Evolutionary conservation across 1,284 basidiomycete genomes (phyloP).

Genomic region (Stereum hirsutum): DNA sequence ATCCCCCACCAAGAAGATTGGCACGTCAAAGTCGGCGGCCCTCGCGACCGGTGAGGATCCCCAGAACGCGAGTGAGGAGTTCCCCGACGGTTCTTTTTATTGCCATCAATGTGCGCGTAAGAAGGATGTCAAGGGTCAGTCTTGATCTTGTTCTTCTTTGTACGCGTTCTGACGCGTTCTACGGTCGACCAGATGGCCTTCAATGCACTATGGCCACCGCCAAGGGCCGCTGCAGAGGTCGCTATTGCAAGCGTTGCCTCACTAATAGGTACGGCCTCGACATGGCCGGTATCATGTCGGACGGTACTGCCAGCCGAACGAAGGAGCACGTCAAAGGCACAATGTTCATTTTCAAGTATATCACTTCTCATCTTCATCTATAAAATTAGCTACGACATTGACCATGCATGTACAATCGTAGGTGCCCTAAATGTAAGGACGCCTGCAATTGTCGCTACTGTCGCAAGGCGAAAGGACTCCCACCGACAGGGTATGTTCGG

Average conservation of each 20-base stretch:
- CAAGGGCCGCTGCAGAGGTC: conserved; percentile 38
- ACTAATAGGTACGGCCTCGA: conserved; percentile 55
- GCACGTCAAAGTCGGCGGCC: too few species aligned
- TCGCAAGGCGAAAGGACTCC: conserved; percentile 50
- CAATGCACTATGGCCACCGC: conserved; percentile 38
- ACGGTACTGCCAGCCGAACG: conserved; percentile 10
- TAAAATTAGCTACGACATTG: too few species aligned
- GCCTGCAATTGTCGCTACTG: conserved; percentile 59
- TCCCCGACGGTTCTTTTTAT: conserved; percentile 31
- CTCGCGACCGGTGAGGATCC: conserved; percentile 8
- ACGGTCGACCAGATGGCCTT: conserved; percentile 25
- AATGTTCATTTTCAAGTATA: conserved; percentile 40
- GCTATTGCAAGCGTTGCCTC: conserved; percentile 58
- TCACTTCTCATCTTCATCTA: too few species aligned
- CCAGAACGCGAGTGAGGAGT: conserved; percentile 18
- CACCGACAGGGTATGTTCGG: conserved; percentile 41
- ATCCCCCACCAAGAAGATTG: conserved; percentile 1
- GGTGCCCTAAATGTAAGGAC: conserved; percentile 60
- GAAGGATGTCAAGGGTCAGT: conserved; percentile 39
- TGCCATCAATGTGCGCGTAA: conserved; percentile 68
- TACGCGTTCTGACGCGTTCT: conserved; percentile 1
- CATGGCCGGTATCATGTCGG: conserved; percentile 33
- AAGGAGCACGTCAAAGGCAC: conserved; percentile 11
- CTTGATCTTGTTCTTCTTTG: conserved; percentile 5
- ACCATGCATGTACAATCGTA: conserved; percentile 22